Evolutionary conservation across 2,329 filamentous ascomycete genomes (phyloP), one percentile per base, ranked within the genome.

Genomic region (Fusarium phyllophilum): DNA sequence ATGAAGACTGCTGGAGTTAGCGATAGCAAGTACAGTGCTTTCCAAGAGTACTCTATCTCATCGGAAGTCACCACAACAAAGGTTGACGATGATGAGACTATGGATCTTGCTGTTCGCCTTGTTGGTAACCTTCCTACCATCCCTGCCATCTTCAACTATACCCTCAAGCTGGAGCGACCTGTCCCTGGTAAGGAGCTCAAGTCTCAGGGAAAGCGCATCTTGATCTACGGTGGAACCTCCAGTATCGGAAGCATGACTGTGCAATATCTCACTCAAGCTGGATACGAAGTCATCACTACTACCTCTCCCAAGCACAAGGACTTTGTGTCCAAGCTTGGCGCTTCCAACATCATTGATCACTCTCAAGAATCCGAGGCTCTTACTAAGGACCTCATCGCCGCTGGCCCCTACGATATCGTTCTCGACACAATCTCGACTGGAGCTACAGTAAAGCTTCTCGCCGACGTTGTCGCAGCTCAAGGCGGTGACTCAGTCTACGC

Each of bases 81-180:
- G 33, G 51, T 75, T 1, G 18, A 54, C 18, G 68, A 42, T 4
- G 58, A 70, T 4, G 38, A 48, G 15, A 62, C 65, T 0, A 36
- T 75, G 20, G 66, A 75, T 13, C 64, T 69, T 17, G 73, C 72
- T 6, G 73, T 73, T 3, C 58, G 69, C 10, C 56, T 75, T 24
- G 69, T 75, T 8, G 73, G 73, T 14, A 75, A 75, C 39, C 62
- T 75, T 5, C 52, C 73, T 6, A 75, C 73, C 15, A 33, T 75
- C 13, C 52, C 73, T 17, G 66, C 72, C 17, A n/a, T 75, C 17
- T 75, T 75, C 49, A 54, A 75, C 36, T 72, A 57, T 33, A 62
- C 62, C 20, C 20, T 75, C 26, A 61, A 71, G 9, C 26, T 75
- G 39, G 58, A 69, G 4, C 52, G 69, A n/a, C 73, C 72, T 38